These are phyloP conservation scores for Xylariaceae sp. DNA, from an alignment of 2,329 filamentous ascomycete genomes.

Conservation along the genomic window DNA sequence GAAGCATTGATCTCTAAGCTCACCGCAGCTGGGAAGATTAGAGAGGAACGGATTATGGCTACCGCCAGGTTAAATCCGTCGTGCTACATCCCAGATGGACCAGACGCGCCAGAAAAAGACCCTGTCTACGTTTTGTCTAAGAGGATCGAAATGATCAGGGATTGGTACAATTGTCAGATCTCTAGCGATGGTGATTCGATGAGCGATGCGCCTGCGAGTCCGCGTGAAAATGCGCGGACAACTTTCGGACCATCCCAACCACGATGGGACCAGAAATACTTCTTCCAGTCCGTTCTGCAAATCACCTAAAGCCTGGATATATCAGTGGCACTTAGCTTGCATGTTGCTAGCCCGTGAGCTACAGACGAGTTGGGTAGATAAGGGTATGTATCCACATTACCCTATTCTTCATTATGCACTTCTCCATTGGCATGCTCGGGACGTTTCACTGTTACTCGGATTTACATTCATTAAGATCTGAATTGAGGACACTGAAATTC, in stretches of 20 bases:
- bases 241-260: slow-evolving; percentile 5
- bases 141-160: slow-evolving; percentile 3
- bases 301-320: neutral
- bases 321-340: neutral
- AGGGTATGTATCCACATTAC: too few relatives aligned
- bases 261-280: slow-evolving; percentile 13
- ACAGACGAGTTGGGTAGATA: too few relatives aligned
- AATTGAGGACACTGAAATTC: too few relatives aligned
- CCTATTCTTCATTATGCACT: too few relatives aligned
- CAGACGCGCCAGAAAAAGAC: slow-evolving; percentile 5
- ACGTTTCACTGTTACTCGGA: too few relatives aligned
- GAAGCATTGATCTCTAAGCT: slow-evolving; percentile 16
- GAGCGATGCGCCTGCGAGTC: neutral
- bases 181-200: neutral
- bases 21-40: slow-evolving; percentile 6
- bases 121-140: slow-evolving; percentile 1
- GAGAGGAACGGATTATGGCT: slow-evolving; percentile 19
- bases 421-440: too few relatives aligned
- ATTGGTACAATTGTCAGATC: slow-evolving; percentile 5
- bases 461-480: too few relatives aligned
- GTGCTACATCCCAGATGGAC: slow-evolving; percentile 5
- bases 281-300: slow-evolving; percentile 11
- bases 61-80: slow-evolving; percentile 11
- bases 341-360: too few relatives aligned
- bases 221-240: neutral